Base-by-base conservation (phyloP, 192 early-diverging fungal species). In the Umbelopsis sp. region DNA sequence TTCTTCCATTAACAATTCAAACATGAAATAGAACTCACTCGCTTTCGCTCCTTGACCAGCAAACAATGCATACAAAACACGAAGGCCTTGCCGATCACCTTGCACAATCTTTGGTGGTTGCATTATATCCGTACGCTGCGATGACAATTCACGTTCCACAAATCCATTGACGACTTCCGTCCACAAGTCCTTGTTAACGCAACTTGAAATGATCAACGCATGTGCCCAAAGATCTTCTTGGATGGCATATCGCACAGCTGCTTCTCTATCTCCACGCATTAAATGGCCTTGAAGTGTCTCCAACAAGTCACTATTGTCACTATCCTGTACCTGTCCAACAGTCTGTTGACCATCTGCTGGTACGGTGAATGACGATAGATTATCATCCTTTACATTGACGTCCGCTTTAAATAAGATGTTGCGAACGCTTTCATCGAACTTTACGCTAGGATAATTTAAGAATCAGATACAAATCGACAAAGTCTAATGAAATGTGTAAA, bases 191-290 rank as follows among this genome's bases (percentile, higher is more conserved):
- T 93, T 91, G 71, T 92, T 91, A 5, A 96, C 90, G 70, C 93
- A 91, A 72, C 92, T 96, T 36, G 91, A 89, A 76, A 99, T 90
- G 10, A 97, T 87, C 22, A 98, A 84, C 7, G 96, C 97, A 79
- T 97, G 94, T 1, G 91, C 79, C 97, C 97, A 99, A 45, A 96
- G 65, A 51, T 82, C 68, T 54, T 77, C 69, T 72, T 75, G 68
- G 44, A 85, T 79, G 5, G 80, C 78, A 34, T 80, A 75, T 29
- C 76, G 76, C 76, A 87, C 77, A 68, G 91, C 86, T 31, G 75
- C 77, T n/a, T 83, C 59, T 71, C 86, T 80, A 78, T 91, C 83
- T 49, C 90, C 83, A 49, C 85, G 78, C 17, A 90, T 71, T 14
- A 98, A 82, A 3, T 83, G 74, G 0, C 84, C 68, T 68, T 90